Percentiles rank a stretch among this genome's conserved stretches.
phyloP scores from a whole-genome alignment of 345 rosid species.

The Linum trigynum region DNA sequence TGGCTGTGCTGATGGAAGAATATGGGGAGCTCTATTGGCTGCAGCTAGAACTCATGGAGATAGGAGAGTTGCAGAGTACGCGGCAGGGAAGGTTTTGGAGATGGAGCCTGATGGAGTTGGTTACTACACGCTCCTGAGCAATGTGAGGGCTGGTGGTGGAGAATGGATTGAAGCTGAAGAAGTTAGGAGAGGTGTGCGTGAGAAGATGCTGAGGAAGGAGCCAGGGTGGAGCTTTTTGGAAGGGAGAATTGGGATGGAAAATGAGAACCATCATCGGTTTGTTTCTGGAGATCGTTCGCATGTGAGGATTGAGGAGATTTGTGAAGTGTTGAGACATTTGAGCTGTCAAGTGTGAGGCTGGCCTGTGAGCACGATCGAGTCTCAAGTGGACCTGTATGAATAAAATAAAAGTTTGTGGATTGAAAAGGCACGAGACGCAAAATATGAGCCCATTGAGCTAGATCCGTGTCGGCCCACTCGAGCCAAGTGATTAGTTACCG shows the following conservation, averaged over 20 bases:
- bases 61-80: slow-evolving; percentile 2
- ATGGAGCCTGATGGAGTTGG: slow-evolving; percentile 1
- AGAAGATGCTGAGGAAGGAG: slow-evolving; percentile 4
- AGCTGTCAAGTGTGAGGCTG: neutral
- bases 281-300: slow-evolving; percentile 23
- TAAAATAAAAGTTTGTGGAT: too few species aligned
- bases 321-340: slow-evolving; percentile 11
- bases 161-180: slow-evolving; percentile 5
- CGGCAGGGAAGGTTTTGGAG: slow-evolving; percentile 5
- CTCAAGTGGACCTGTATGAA: too few species aligned
- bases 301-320: slow-evolving; percentile 11
- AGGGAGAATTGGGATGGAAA: slow-evolving; percentile 3
- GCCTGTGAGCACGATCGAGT: too few species aligned
- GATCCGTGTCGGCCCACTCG: too few species aligned
- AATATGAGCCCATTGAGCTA: too few species aligned
- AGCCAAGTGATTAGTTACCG: too few species aligned
- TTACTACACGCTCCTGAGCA: neutral
- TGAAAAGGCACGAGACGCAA: too few species aligned
- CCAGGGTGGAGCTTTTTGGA: slow-evolving; percentile 6
- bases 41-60: slow-evolving; percentile 1
- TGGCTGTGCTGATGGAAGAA: slow-evolving; percentile 3
- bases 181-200: slow-evolving; percentile 7
- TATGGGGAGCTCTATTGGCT: slow-evolving; percentile 8
- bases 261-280: slow-evolving; percentile 10
- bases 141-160: neutral